Evolutionary conservation across 805 yeast species (phyloP).

Genomic region (Candida sanyiensis): DNA sequence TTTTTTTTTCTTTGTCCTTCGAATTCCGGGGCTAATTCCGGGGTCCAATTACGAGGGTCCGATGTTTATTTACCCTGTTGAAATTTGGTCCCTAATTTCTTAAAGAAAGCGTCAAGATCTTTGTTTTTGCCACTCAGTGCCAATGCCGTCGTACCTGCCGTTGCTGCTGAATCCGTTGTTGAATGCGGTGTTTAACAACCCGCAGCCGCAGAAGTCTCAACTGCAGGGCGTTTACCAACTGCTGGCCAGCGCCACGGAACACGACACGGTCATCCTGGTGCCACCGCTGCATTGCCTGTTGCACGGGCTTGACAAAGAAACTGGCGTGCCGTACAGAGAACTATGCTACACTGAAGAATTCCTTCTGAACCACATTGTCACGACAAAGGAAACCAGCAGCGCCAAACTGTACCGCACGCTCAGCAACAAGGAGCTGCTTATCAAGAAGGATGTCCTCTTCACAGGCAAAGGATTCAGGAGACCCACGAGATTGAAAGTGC

Average conservation of each 20-base stretch:
- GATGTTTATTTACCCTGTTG: too few species aligned
- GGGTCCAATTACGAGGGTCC: too few species aligned
- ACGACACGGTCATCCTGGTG: constrained; percentile 54
- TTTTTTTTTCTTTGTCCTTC: neutral
- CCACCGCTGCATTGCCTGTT: constrained; percentile 51
- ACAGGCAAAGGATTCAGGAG: constrained; percentile 55
- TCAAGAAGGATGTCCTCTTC: constrained; percentile 49
- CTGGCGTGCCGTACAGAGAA: constrained; percentile 39
- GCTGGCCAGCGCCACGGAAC: constrained; percentile 29
- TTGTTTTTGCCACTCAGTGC: too few species aligned
- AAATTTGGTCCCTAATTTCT: too few species aligned
- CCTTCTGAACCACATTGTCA: constrained; percentile 55
- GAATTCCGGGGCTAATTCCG: neutral
- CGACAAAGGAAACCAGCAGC: constrained; percentile 28
- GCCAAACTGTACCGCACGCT: constrained; percentile 45
- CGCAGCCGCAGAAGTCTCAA: constrained; percentile 42
- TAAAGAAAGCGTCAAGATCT: too few species aligned
- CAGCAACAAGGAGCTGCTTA: constrained; percentile 48
- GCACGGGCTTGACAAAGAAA: constrained; percentile 33
- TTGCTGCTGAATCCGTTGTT: constrained; percentile 55
- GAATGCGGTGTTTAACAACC: constrained; percentile 62
- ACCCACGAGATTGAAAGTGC: constrained; percentile 39
- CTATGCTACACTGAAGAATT: constrained; percentile 56
- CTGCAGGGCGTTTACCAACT: constrained; percentile 41
- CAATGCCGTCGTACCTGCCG: constrained; percentile 42